Evolutionary conservation across 306 rosid species (phyloP), one percentile per base, ranked within the genome.

Genomic region (Vigna mungo): DNA sequence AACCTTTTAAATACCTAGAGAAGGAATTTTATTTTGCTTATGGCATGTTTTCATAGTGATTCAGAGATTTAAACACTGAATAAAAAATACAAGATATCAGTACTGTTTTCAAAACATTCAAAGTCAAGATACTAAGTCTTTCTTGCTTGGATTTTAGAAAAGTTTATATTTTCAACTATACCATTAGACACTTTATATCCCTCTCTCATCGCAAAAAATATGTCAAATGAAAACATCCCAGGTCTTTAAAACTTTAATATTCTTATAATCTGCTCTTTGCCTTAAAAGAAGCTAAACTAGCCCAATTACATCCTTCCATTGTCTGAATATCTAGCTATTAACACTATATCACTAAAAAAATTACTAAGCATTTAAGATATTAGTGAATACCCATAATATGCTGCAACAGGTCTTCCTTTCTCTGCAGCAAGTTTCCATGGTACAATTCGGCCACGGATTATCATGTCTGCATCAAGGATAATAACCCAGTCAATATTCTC

Each of bases 1-100:
- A 93, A 56, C 97, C 98, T 80, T 87, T 87, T 84, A 88, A 87
- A 77, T 93, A 93, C 86, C 98, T 93, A 82, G 23, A 41, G 68
- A 77, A 27, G 46, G 36, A 71, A 55, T 66, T 83, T 7, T 25
- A 54, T 41, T 53, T 74, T 47, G 63, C 5, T 32, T 74, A 83
- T 52, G 52, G 55, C 81, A 63, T 53, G 61, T 59, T 56, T 66
- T 43, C 79, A 25, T 72, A 12, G 56, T 65, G 54, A 68, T 58
- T 32, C 13, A 62, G 27, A 58, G 17, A 49, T 66, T 73, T 8
- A 62, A 47, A 15, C 37, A n/a, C 10, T 60, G 39, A 37, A 68
- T 46, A 14, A 34, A 39, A 34, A 68, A 30, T 52, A 46, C 73
- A 49, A 44, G 6, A 63, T 49, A 41, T 58, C 9, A 30, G 68